A percentile compares a stretch with the other conserved stretches of the same genome.
phyloP scores from a whole-genome alignment of 306 rosid species.

The Alnus glutinosa region DNA sequence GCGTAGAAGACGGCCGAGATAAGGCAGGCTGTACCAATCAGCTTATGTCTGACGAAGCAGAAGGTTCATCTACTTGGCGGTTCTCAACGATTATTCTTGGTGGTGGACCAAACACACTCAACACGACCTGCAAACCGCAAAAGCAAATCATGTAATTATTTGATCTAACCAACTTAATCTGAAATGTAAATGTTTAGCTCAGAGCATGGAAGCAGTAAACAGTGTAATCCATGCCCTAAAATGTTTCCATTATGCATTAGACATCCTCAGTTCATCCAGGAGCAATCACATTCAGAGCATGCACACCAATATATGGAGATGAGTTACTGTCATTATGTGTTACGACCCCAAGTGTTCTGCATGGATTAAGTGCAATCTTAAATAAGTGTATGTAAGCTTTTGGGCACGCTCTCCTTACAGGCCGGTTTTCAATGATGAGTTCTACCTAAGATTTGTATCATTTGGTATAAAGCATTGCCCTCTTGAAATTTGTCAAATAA shows the following conservation, averaged over 20 bases:
- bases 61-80: constrained; percentile 36
- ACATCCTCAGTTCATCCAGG: background rate
- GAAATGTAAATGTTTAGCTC: background rate
- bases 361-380: too few relatives aligned
- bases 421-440: too few relatives aligned
- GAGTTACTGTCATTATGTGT: background rate
- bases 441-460: too few relatives aligned
- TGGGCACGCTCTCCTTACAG: too few relatives aligned
- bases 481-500: background rate
- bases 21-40: constrained; percentile 6
- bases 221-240: background rate
- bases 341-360: too few relatives aligned
- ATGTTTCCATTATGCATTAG: background rate
- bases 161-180: background rate
- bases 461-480: background rate
- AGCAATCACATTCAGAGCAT: background rate
- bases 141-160: constrained; percentile 3
- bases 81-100: constrained; percentile 38
- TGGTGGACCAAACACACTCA: constrained; percentile 89
- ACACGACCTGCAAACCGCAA: constrained; percentile 57
- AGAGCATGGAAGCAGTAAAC: background rate
- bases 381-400: too few relatives aligned
- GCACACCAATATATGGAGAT: background rate
- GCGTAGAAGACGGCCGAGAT: background rate
- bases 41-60: constrained; percentile 31